phyloP scores from a whole-genome alignment of 176 grass and related monocot species.

The Phoenix roebelenii region DNA sequence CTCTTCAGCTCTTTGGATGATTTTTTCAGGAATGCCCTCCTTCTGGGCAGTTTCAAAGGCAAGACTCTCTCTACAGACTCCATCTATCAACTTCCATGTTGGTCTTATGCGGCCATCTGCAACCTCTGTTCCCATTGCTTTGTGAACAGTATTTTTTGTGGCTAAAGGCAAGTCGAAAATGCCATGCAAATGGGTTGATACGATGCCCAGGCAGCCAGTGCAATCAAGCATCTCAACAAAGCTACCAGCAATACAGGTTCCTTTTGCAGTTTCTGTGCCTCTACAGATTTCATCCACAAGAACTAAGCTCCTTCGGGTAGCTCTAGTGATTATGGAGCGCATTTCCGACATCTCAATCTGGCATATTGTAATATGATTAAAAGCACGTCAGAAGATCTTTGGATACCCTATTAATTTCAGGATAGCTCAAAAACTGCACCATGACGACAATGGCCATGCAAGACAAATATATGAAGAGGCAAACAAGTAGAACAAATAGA shows the following conservation, averaged over 20 bases:
- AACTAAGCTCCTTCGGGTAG: slow-evolving; percentile 57
- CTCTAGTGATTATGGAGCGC: slow-evolving; percentile 58
- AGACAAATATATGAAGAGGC: too few relatives aligned
- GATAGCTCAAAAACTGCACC: too few relatives aligned
- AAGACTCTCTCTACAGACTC: slow-evolving; percentile 79
- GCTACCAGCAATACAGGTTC: slow-evolving; percentile 94
- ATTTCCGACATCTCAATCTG: slow-evolving; percentile 99
- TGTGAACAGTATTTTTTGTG: slow-evolving; percentile 50
- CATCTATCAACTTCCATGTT: slow-evolving; percentile 74
- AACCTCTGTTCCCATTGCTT: slow-evolving; percentile 77
- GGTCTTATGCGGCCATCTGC: slow-evolving; percentile 49
- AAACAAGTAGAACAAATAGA: too few relatives aligned
- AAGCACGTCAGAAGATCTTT: too few relatives aligned
- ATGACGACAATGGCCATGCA: too few relatives aligned
- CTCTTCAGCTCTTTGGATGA: slow-evolving; percentile 74
- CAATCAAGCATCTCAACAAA: slow-evolving; percentile 78
- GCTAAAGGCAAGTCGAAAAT: slow-evolving; percentile 79
- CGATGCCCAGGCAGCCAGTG: slow-evolving; percentile 62
- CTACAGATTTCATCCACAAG: slow-evolving; percentile 94
- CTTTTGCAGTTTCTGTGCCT: slow-evolving; percentile 92
- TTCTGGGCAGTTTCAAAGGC: slow-evolving; percentile 81
- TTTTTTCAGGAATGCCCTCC: slow-evolving; percentile 70
- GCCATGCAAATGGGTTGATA: slow-evolving; percentile 86
- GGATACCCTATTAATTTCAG: too few relatives aligned
- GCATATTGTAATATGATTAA: background rate